Evolutionary conservation across 805 yeast genomes (phyloP), one percentile per base, ranked within the genome.

Genomic region (Saccharomycopsis capsularis): DNA sequence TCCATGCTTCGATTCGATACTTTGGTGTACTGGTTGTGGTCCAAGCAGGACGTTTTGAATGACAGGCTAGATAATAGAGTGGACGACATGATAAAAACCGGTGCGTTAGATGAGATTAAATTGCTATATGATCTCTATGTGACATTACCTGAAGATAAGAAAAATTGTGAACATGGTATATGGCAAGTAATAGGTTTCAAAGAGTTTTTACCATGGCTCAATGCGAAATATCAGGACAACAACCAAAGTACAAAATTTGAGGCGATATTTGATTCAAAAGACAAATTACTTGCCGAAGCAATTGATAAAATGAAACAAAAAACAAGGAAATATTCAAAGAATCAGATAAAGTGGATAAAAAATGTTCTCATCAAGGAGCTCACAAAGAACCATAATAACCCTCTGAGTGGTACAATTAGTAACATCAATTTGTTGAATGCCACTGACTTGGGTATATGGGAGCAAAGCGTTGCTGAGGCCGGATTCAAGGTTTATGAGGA

Each of bases 121-220:
- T 76, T 79, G 48, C 60, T 91, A 58, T 79, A 77, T 60, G 59
- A 64, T 0, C 68, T 66, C 24, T 82, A 74, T 42, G 56, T 66
- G 3, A 42, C 47, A 0, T 63, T 62, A 9, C 38, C 40, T 3
- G 39, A 48, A 5, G 47, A 47, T 21, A 24, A 47, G n/a, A 39
- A 42, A 19, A 55, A 59, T 1, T 60, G 63, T 4, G 61, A 58
- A 21, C 69, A 74, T 50, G 98, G 98, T 2, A 75, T 91, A 0
- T 89, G 89, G 89, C 98, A 93, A 66, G 96, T 86, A 1, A 86
- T 91, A 59, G 98, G 98, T 1, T 93, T 86, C 65, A 86, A 87
- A 61, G 96, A 88, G 59, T 88, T 88, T 60, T 60, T 86, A 34
- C 91, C 95, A 1, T 87, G 85, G 84, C 57, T 79, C 22, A 55